These are phyloP conservation scores for Boletus subparvulus DNA, from an alignment of 768 basidiomycete species.

Conservation along the genomic window DNA sequence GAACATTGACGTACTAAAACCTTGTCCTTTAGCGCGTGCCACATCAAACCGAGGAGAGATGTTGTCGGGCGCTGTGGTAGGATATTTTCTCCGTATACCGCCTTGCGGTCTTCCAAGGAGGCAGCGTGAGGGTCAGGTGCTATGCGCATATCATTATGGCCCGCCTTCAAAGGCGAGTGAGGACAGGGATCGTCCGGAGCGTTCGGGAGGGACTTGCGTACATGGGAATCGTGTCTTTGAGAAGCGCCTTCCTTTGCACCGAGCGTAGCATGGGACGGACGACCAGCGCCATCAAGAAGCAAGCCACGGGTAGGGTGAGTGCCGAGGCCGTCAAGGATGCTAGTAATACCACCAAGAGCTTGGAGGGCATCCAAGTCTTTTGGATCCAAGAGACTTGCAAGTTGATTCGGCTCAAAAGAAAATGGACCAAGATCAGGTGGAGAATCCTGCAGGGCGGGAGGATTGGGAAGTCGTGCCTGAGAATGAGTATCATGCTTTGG, in stretches of 20 bases:
- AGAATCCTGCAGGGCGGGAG: slow-evolving; percentile 37
- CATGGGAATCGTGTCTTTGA: slow-evolving; percentile 32
- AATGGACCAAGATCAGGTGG: slow-evolving; percentile 68
- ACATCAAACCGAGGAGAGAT: slow-evolving; percentile 74
- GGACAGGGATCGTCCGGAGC: neutral
- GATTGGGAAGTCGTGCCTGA: slow-evolving; percentile 13
- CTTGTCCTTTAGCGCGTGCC: slow-evolving; percentile 86
- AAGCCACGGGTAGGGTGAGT: slow-evolving; percentile 56
- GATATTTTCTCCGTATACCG: slow-evolving; percentile 74
- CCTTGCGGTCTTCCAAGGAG: slow-evolving; percentile 56
- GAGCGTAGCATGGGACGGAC: slow-evolving; percentile 12
- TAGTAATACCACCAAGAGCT: slow-evolving; percentile 67
- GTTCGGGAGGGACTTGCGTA: neutral
- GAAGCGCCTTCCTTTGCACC: slow-evolving; percentile 34
- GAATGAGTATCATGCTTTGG: slow-evolving; percentile 25
- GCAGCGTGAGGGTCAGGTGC: slow-evolving; percentile 32
- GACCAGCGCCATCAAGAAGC: neutral
- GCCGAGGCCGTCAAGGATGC: slow-evolving; percentile 71
- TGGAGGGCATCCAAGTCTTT: slow-evolving; percentile 70
- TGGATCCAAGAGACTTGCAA: slow-evolving; percentile 88
- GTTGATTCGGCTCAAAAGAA: slow-evolving; percentile 63
- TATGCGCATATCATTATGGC: neutral
- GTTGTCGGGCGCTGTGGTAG: slow-evolving; percentile 72
- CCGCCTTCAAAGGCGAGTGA: neutral
- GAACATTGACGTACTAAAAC: slow-evolving; percentile 60